Evolutionary conservation across 176 grass and related monocot genomes (phyloP).

Genomic region (Carex scoparia): DNA sequence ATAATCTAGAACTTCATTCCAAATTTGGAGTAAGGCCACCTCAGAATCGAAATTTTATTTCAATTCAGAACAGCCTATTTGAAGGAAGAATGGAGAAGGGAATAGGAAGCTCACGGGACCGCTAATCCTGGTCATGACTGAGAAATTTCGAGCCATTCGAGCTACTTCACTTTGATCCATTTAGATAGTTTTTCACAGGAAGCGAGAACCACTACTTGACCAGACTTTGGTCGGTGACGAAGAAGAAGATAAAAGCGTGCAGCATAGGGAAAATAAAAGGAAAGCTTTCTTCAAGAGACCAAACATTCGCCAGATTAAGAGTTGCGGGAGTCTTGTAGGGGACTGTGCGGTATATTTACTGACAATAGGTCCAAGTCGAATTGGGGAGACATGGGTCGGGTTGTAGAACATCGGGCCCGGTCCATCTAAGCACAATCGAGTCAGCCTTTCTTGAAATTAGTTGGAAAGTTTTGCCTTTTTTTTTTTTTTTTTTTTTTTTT

Average conservation of each 20-base stretch:
- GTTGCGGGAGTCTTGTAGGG: neutral
- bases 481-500: neutral
- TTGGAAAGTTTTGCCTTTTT: neutral
- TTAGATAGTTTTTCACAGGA: neutral
- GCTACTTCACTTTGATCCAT: conserved; percentile 59
- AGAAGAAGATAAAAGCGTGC: conserved; percentile 6
- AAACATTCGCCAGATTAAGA: neutral
- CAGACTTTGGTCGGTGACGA: neutral
- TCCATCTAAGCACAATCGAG: neutral
- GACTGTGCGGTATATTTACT: neutral
- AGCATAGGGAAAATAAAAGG: conserved; percentile 9
- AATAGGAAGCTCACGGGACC: conserved; percentile 58
- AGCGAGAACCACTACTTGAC: neutral
- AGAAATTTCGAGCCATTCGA: conserved; percentile 52
- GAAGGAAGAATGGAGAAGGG: neutral
- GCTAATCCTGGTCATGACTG: conserved; percentile 58
- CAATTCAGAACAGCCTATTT: conserved; percentile 7
- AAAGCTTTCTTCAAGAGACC: neutral
- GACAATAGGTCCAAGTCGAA: neutral
- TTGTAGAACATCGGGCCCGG: neutral
- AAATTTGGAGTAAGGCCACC: neutral
- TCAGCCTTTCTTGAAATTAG: neutral
- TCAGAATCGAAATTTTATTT: neutral
- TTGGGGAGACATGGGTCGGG: neutral
- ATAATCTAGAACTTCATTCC: neutral